These are phyloP conservation scores for Crithidia thermophila DNA, from an alignment of 208 protist species.

Conservation along the genomic window DNA sequence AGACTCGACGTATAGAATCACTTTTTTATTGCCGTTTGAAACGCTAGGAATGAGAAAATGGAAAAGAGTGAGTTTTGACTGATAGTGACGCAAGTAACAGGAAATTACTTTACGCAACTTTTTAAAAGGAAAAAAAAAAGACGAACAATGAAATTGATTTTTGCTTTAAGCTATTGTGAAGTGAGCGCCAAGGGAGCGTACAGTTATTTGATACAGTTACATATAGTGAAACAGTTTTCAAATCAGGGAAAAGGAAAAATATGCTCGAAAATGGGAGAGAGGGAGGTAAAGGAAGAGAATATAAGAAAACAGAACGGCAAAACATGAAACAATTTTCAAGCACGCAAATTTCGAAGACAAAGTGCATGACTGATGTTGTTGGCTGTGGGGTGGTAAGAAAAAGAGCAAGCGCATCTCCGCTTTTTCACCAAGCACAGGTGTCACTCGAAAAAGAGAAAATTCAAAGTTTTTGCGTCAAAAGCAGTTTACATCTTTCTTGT, in stretches of 20 bases:
- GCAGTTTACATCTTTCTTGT: neutral
- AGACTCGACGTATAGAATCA: too few relatives aligned
- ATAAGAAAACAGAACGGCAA: constrained; percentile 3
- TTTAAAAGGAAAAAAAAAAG: constrained; percentile 14
- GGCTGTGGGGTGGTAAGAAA: too few relatives aligned
- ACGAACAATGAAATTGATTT: constrained; percentile 6
- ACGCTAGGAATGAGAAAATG: too few relatives aligned
- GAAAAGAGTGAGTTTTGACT: too few relatives aligned
- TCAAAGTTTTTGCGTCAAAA: neutral
- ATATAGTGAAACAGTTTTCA: too few relatives aligned
- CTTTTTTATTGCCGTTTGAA: too few relatives aligned
- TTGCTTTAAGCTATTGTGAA: neutral
- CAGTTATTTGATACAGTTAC: too few relatives aligned
- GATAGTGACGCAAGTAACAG: too few relatives aligned
- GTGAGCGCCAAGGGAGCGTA: neutral
- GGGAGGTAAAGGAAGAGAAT: constrained; percentile 13
- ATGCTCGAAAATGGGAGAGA: constrained; percentile 4
- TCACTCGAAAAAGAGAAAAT: too few relatives aligned
- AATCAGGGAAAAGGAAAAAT: constrained; percentile 27
- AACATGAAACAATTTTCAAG: neutral
- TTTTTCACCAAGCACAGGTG: too few relatives aligned
- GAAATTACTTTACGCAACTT: too few relatives aligned
- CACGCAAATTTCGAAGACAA: neutral
- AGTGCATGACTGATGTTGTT: neutral
- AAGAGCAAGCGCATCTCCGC: too few relatives aligned